Evolutionary conservation across 2,329 filamentous ascomycete genomes (phyloP), one percentile per base, ranked within the genome.

Genomic region (Stachybotrys chlorohalonatus): DNA sequence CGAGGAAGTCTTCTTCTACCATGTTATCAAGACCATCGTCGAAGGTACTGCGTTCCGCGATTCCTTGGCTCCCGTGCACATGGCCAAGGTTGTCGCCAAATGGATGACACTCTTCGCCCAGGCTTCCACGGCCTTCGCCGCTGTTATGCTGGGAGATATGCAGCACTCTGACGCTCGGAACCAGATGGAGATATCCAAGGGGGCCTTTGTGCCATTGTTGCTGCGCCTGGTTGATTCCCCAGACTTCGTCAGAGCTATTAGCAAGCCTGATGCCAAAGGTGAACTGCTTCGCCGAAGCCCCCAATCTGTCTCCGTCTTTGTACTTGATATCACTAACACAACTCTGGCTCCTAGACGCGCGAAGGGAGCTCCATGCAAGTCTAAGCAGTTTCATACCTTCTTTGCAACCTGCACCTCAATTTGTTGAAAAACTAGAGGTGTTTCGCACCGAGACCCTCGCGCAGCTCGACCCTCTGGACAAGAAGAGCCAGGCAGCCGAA

Each of bases 1-100:
- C 0, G 94, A 99, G 68, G 96, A 96, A 72, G 86, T 94, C 52
- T 89, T 97, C 71, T 87, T 96, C 65, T 95, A 96, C 69, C 85
- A 92, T 4, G 90, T 99, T 52, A 90, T 90, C 2, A 96, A 95
- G 71, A 88, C 86, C 0, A 91, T 97, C 52, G 87, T 77, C 1
- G 73, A 80, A 51, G 80, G 77, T 0, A 69, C 65, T 1, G 76
- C 74, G 1, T 79, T 83, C 51, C 70, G 66, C 55, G 73, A 71
- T 30, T 63, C 69, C 15, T 66, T 73, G 31, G 75, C 79, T n/a
- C 80, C 77, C 0, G 60, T 83, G 8, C 72, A 77, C 17, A 66
- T 83, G 45, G 73, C 78, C 30, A 69, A 70, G 53, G 67, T 78
- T 48, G 74, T 82, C 54, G 78, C 78, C 17, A 73, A 73, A 59